Conservation (phyloP, 768 basidiomycete species). For the Strobilomyces dryophilus region DNA sequence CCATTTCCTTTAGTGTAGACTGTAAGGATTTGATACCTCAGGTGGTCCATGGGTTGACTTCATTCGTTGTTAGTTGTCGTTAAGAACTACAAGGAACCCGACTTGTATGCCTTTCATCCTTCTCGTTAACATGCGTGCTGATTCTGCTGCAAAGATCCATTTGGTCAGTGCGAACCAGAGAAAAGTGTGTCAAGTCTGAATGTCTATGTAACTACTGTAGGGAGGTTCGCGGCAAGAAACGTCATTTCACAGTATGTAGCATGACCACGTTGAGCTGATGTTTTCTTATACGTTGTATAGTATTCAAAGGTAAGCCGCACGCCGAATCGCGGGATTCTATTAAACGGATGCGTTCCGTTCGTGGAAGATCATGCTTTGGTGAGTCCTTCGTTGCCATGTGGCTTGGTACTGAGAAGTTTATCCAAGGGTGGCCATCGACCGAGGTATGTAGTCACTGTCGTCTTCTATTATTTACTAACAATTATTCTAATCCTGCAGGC, state of each 20-base stretch:
- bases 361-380: constrained; percentile 85
- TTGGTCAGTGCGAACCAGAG: constrained; percentile 53
- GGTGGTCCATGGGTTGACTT: background rate
- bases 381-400: constrained; percentile 15
- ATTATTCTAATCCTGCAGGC: constrained; percentile 34
- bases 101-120: constrained; percentile 54
- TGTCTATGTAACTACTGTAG: constrained; percentile 36
- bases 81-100: constrained; percentile 64
- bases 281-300: constrained; percentile 28
- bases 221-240: constrained; percentile 86
- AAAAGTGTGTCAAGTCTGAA: constrained; percentile 21
- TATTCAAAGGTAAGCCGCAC: constrained; percentile 67
- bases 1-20: constrained; percentile 49
- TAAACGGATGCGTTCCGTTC: constrained; percentile 3
- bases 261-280: background rate
- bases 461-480: background rate
- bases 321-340: background rate
- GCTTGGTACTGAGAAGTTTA: constrained; percentile 1
- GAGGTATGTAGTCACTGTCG: constrained; percentile 44
- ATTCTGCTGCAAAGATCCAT: constrained; percentile 54
- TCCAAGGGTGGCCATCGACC: constrained; percentile 86
- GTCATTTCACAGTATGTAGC: constrained; percentile 73
- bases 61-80: constrained; percentile 55
- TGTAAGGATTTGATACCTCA: constrained; percentile 41
- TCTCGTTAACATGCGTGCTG: constrained; percentile 3